Base-by-base conservation (phyloP, 2,329 filamentous ascomycete species). In the Colletotrichum falcatum region DNA sequence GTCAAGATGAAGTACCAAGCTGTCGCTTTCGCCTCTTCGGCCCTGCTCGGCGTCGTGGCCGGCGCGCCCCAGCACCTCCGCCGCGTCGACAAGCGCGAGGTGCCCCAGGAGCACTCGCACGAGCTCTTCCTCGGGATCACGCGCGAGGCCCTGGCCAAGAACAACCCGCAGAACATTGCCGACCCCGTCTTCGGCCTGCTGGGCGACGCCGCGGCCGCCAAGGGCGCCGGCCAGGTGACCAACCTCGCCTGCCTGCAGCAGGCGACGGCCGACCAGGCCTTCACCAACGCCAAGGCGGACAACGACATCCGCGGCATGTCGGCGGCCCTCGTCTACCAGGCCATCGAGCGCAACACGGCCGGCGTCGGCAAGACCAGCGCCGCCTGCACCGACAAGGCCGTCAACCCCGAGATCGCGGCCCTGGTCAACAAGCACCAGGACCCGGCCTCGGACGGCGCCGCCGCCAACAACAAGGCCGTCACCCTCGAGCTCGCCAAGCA, bases 221-320 rank as follows among this genome's bases (percentile, higher is more conserved):
- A 76, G 5, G 69, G 83, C 46, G 78, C 80, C 23, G 74, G 74
- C 37, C 53, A 74, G 20, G 80, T 83, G 54, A 76, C 78, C 61
- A 80, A 84, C 73, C 76, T 83, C 23, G 82, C 83, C 76, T 84
- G 83, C 66, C 73, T 84, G 63, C 82, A 84, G 76, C 83, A 84
- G 75, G 83, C 82, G 60, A 84, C 84, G 44, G 87, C 87, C 16
- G 87, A 89, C 71, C 86, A 88, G 78, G 87, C 87, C 28, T 89
- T 89, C 78, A 89, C 86, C 77, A 89, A 89, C 73, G 86, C 87
- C 39, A 89, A 89, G 77, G 85, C 77, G 0, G 82, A 81, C 28
- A 80, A 80, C 16, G 86, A 89, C 72, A 79, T 89, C 37, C 79
- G 83, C 4, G 86, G 86, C 58, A 86, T 87, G 87, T 84, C 84